These are phyloP conservation scores for Talaromyces sp. DNA, from an alignment of 2,329 filamentous ascomycete species.

Conservation along the genomic window DNA sequence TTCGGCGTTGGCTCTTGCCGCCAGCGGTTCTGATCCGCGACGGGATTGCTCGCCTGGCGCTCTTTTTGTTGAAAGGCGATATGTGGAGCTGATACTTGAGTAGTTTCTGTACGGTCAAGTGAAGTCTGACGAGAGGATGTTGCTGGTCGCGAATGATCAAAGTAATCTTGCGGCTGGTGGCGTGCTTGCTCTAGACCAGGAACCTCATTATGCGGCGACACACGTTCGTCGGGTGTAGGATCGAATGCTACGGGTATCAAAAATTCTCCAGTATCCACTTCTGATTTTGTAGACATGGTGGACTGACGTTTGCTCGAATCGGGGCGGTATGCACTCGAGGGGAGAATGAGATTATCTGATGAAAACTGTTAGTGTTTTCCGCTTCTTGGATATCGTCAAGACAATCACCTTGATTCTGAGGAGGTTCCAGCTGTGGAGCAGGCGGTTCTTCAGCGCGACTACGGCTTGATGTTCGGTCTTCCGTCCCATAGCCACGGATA, in stretches of 20 bases:
- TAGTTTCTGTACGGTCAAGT: constrained; percentile 28
- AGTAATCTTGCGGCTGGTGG: constrained; percentile 55
- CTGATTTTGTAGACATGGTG: constrained; percentile 55
- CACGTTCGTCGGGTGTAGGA: constrained; percentile 56
- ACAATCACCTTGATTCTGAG: constrained; percentile 31
- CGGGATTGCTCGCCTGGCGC: constrained; percentile 56
- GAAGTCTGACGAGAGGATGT: constrained; percentile 26
- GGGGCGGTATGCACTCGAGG: constrained; percentile 67
- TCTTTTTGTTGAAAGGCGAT: constrained; percentile 88
- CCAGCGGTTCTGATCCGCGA: constrained; percentile 25
- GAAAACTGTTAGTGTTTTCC: not conserved
- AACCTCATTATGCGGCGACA: constrained; percentile 37
- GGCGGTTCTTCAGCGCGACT: constrained; percentile 26
- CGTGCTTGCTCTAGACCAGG: constrained; percentile 1
- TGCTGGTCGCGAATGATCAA: constrained; percentile 36
- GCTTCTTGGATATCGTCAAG: not conserved
- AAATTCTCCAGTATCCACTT: constrained; percentile 60
- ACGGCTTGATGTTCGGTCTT: constrained; percentile 23
- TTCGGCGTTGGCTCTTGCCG: constrained; percentile 24
- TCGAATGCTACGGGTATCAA: constrained; percentile 74
- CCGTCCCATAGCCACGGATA: constrained; percentile 22
- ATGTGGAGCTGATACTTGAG: constrained; percentile 66
- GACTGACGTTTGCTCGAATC: constrained; percentile 66
- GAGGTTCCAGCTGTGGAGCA: constrained; percentile 25
- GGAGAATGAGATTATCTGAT: constrained; percentile 64